Percentiles rank a stretch among this genome's conserved stretches.
phyloP scores from a whole-genome alignment of 805 yeast species.

The Alloascoidea hylecoeti region DNA sequence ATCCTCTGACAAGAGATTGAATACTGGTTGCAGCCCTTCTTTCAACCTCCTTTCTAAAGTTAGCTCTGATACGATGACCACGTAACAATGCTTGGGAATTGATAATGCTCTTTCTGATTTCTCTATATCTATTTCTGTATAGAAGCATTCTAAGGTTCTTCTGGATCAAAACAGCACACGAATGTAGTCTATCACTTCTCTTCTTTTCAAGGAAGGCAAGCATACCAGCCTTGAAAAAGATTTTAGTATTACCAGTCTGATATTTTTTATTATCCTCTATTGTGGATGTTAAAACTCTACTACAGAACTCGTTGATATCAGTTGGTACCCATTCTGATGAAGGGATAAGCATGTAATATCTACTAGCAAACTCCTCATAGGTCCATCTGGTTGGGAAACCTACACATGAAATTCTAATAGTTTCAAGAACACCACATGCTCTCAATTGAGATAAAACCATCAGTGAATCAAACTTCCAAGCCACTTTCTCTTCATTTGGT shows the following conservation, averaged over 20 bases:
- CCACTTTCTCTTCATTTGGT: conserved; percentile 87
- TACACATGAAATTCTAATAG: conserved; percentile 92
- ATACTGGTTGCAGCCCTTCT: conserved; percentile 56
- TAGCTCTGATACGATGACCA: conserved; percentile 45
- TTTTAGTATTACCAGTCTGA: conserved; percentile 87
- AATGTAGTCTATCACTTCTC: conserved; percentile 64
- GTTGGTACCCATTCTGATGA: conserved; percentile 57
- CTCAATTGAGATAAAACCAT: conserved; percentile 93
- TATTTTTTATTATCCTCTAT: conserved; percentile 51
- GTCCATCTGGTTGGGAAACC: conserved; percentile 97
- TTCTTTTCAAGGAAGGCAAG: conserved; percentile 80
- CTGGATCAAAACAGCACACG: conserved; percentile 75
- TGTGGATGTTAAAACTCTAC: conserved; percentile 47
- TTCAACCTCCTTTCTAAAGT: conserved; percentile 33
- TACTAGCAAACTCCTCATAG: conserved; percentile 80
- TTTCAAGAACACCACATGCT: conserved; percentile 97
- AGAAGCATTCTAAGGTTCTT: conserved; percentile 57
- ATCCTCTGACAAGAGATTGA: conserved; percentile 55
- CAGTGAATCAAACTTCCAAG: conserved; percentile 91
- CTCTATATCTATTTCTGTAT: conserved; percentile 47
- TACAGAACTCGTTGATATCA: conserved; percentile 50
- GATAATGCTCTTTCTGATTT: conserved; percentile 36
- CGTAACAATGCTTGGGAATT: conserved; percentile 46
- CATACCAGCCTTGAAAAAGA: conserved; percentile 94
- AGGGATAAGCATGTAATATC: conserved; percentile 73